Evolutionary conservation across 139 green algal species (phyloP).

Genomic region (Ettlia oleoabundans): DNA sequence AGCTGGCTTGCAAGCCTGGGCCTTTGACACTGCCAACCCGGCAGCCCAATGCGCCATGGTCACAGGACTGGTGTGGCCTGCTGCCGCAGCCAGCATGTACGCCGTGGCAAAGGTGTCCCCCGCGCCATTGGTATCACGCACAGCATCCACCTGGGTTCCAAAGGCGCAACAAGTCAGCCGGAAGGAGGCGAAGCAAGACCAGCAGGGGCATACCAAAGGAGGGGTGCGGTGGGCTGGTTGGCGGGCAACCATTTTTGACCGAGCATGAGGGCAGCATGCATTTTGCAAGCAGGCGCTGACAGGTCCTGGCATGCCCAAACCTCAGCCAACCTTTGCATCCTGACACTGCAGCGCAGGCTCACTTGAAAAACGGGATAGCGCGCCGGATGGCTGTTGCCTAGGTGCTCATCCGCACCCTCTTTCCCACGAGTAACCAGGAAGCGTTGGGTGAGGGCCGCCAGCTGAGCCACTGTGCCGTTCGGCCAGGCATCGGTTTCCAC

Average conservation of each 20-base stretch:
- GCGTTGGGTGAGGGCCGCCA: constrained; percentile 44
- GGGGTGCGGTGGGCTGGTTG: too few species aligned
- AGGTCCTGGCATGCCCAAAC: too few species aligned
- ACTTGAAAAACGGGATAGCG: constrained; percentile 13
- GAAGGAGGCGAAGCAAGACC: too few species aligned
- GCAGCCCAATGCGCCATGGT: constrained; percentile 61
- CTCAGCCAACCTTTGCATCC: too few species aligned
- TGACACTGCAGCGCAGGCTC: too few species aligned
- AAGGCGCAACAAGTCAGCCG: too few species aligned
- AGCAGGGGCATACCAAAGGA: background rate
- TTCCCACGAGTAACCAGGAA: constrained; percentile 74
- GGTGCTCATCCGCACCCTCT: constrained; percentile 59
- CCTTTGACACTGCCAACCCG: constrained; percentile 61
- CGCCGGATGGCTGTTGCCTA: background rate
- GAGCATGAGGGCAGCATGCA: too few species aligned
- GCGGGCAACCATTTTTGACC: too few species aligned
- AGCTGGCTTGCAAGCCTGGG: constrained; percentile 72
- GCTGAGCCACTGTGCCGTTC: constrained; percentile 41
- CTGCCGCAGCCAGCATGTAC: constrained; percentile 71
- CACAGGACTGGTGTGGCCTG: constrained; percentile 41
- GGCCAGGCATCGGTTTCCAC: constrained; percentile 82
- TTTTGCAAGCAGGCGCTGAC: too few species aligned
- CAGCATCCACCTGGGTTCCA: constrained; percentile 19
- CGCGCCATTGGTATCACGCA: constrained; percentile 83
- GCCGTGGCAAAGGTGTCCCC: constrained; percentile 83